These are phyloP conservation scores for Rusavskia elegans DNA, from an alignment of 495 filamentous ascomycete species.

Conservation along the genomic window DNA sequence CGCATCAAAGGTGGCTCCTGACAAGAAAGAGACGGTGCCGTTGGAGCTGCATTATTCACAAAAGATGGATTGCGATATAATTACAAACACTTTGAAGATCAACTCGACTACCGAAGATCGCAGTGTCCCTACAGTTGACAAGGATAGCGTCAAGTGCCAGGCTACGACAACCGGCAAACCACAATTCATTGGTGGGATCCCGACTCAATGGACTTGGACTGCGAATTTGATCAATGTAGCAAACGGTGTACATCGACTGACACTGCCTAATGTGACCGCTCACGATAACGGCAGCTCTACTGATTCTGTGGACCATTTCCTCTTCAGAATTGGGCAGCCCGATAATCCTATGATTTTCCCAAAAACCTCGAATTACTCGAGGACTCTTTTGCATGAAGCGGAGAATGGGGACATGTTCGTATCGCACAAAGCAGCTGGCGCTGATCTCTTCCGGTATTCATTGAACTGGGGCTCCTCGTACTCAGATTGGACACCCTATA, in stretches of 20 bases:
- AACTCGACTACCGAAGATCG: conserved; percentile 35
- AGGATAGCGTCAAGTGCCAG: conserved; percentile 27
- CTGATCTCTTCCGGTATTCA: conserved; percentile 48
- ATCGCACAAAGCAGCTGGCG: conserved; percentile 45
- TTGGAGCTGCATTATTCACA: conserved; percentile 44
- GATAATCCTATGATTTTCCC: conserved; percentile 49
- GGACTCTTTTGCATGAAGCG: conserved; percentile 26
- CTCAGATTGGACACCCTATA: conserved; percentile 42
- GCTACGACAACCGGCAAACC: conserved; percentile 13
- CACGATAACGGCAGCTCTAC: conserved; percentile 23
- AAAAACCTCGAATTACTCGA: conserved; percentile 40
- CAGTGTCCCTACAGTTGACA: conserved; percentile 23
- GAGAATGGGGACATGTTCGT: conserved; percentile 29
- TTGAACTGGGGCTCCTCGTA: conserved; percentile 45
- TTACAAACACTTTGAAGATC: conserved; percentile 34
- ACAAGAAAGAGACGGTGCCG: conserved; percentile 21
- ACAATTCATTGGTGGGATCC: conserved; percentile 30
- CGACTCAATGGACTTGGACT: conserved; percentile 36
- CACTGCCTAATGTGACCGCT: conserved; percentile 37
- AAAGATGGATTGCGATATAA: conserved; percentile 43
- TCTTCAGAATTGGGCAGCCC: conserved; percentile 36
- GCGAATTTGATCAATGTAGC: conserved; percentile 41
- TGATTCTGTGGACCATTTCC: conserved; percentile 31
- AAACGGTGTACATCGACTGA: conserved; percentile 49
- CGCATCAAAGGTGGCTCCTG: conserved; percentile 29